Conservation (phyloP, 176 grass and related monocot species). For the Leersia perrieri region DNA sequence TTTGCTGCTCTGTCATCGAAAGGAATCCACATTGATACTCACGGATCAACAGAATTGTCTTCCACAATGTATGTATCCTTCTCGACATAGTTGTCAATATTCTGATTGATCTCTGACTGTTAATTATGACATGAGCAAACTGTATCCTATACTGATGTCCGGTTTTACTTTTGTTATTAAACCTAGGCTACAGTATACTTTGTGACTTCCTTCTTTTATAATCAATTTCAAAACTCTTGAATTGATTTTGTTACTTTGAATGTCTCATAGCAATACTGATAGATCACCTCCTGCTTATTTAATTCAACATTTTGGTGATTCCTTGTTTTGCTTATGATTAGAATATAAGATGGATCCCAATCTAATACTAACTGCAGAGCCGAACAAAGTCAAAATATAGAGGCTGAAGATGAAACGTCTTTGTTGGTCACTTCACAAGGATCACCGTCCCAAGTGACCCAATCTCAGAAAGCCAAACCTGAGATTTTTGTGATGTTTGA, state of each 20-base stretch:
- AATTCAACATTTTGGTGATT: background rate
- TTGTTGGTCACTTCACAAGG: conserved; percentile 60
- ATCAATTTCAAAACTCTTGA: background rate
- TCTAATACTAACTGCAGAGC: conserved; percentile 36
- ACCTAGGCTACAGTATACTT: background rate
- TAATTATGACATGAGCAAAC: background rate
- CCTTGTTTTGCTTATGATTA: background rate
- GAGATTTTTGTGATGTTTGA: conserved; percentile 74
- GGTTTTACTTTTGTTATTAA: background rate
- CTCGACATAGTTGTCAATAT: conserved; percentile 1
- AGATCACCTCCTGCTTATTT: conserved; percentile 17
- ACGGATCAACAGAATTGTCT: conserved; percentile 48
- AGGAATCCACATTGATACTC: conserved; percentile 68
- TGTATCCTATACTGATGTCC: background rate
- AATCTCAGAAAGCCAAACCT: conserved; percentile 41
- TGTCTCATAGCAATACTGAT: background rate
- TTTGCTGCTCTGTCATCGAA: conserved; percentile 76
- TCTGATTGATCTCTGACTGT: background rate
- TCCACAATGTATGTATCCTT: conserved; percentile 44
- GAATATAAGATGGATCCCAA: background rate
- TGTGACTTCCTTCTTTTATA: background rate
- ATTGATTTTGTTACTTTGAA: background rate
- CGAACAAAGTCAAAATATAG: conserved; percentile 15
- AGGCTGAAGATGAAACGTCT: conserved; percentile 57
- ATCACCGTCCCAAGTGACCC: conserved; percentile 17